phyloP scores from a whole-genome alignment of 1,284 basidiomycete genomes.

The Trametes versicolor region DNA sequence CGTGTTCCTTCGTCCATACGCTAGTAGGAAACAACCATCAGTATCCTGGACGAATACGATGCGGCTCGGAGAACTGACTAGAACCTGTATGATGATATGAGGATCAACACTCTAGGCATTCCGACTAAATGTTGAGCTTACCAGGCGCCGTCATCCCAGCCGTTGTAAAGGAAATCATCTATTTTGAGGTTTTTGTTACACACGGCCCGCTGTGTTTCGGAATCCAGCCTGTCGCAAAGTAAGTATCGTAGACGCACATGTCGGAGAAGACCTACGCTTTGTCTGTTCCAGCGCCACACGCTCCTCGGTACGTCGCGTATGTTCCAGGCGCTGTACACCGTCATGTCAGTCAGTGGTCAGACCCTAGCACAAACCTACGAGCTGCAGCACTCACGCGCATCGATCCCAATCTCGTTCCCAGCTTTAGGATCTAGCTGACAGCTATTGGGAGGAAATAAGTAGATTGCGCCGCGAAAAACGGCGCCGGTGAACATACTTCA shows the following conservation, averaged over 20 bases:
- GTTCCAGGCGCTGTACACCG: slow-evolving; percentile 2
- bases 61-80: neutral
- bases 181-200: slow-evolving; percentile 20
- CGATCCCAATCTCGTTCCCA: slow-evolving; percentile 8
- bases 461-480: neutral
- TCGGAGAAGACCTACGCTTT: slow-evolving; percentile 1
- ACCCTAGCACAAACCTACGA: neutral
- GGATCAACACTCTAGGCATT: neutral
- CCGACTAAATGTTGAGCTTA: neutral
- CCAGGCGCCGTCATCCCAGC: slow-evolving; percentile 22
- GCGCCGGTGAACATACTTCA: slow-evolving; percentile 6
- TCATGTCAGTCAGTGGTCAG: neutral
- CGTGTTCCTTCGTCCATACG: slow-evolving; percentile 10
- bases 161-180: slow-evolving; percentile 21
- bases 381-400: slow-evolving; percentile 8
- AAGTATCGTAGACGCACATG: neutral
- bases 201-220: slow-evolving; percentile 16
- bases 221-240: neutral
- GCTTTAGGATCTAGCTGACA: neutral
- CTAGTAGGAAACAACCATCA: neutral
- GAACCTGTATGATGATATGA: neutral
- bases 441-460: neutral
- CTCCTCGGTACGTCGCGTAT: slow-evolving; percentile 7
- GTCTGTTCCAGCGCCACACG: slow-evolving; percentile 12
- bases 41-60: neutral